Base-by-base conservation (phyloP, 345 rosid genomes). In the Arabidopsis arenosa region DNA sequence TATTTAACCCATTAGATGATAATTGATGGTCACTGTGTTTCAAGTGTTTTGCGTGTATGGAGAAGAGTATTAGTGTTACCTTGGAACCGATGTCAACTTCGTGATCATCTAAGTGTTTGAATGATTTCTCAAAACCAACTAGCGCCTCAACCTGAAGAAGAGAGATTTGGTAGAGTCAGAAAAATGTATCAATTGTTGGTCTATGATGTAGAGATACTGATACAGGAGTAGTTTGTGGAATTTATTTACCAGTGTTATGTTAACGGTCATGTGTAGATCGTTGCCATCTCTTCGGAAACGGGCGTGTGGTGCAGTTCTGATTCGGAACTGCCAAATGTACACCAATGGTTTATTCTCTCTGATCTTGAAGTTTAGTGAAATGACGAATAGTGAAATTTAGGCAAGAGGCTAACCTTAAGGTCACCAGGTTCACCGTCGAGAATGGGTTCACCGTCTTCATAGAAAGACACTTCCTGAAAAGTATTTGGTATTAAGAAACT, bases 381-480 rank as follows among this genome's bases (percentile, higher is more conserved):
- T 9, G 11, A 17, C 47, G 58, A 37, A 53, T 10, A 32, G 14
- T 21, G 61, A 63, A 52, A 53, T 12, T 43, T 53, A 32, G 45
- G 41, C 55, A 36, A 41, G 60, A 79, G 60, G 70, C 81, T 72
- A 76, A 91, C 99, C 96, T 88, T 96, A 84, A 96, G 80, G 82
- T 96, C 98, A 66, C 99, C 99, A 45, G 98, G 90, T 74, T 96
- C 99, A 36, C 99, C 99, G 56, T 96, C 99, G 18, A 93, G 84
- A 64, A 78, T 84, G 37, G 98, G 99, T 53, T 96, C 99, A 18
- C 99, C 99, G 28, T 96, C 99, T 75, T 96, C 99, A 48, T 87
- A 93, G 79, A 96, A 96, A 66, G 86, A 92, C 52, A 96, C 93
- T 84, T 91, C 99, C 99, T 95, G 81, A 66, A 81, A 58, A 0